Percentiles rank a stretch among this genome's conserved stretches.
These are phyloP conservation scores for Petunia hybrid DNA, from an alignment of 305 asterid genomes.

Conservation along the genomic window DNA sequence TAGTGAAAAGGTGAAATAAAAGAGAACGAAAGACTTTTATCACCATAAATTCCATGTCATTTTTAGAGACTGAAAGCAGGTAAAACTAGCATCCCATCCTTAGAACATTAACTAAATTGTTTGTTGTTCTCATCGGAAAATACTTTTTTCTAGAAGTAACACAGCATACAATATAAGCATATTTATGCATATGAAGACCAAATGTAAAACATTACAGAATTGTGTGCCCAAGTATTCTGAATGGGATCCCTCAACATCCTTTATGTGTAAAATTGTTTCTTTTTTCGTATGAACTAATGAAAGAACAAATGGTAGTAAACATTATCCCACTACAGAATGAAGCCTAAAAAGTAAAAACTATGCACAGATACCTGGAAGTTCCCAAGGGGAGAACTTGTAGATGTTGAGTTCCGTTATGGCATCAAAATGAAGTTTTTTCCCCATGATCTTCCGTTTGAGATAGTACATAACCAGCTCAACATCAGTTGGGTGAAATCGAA, in stretches of 20 bases:
- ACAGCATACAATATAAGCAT: neutral
- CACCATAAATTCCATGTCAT: neutral
- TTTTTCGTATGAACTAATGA: neutral
- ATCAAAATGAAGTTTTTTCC: conserved; percentile 64
- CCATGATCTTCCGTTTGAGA: conserved; percentile 77
- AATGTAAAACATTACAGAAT: neutral
- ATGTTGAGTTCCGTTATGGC: conserved; percentile 84
- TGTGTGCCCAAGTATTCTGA: neutral
- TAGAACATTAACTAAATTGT: neutral
- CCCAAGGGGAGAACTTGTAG: conserved; percentile 77
- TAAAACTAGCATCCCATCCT: neutral
- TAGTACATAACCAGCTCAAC: conserved; percentile 80
- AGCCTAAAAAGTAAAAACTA: neutral
- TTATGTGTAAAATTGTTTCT: neutral
- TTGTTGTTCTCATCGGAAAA: neutral
- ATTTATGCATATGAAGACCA: neutral
- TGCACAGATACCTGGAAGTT: conserved; percentile 77
- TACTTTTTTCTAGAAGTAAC: neutral
- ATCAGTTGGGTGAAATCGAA: conserved; percentile 94
- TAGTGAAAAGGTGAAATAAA: neutral
- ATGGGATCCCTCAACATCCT: conserved; percentile 15
- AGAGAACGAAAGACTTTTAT: neutral
- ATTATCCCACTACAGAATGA: neutral
- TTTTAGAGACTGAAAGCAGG: neutral
- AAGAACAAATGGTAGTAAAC: neutral